Conservation (phyloP, 192 early-diverging fungal genomes). For the Backusella tuberculispora region DNA sequence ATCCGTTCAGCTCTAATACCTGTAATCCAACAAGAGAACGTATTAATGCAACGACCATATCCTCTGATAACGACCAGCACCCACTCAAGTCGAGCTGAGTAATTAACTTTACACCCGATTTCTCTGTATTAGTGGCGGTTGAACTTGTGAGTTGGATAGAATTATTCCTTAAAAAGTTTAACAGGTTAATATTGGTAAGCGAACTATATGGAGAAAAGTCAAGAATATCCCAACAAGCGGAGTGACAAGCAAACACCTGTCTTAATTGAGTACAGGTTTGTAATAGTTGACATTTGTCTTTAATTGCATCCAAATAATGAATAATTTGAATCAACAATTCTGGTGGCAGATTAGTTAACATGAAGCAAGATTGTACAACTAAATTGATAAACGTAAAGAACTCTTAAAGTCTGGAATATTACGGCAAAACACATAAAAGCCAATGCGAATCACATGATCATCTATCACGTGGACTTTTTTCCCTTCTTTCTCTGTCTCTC, state of each 20-base stretch:
- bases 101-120: not conserved
- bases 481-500: not conserved
- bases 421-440: too few relatives aligned
- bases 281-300: slow-evolving; percentile 30
- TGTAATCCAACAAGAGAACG: not conserved
- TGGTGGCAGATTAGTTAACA: slow-evolving; percentile 22
- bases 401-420: too few relatives aligned
- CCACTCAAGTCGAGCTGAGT: slow-evolving; percentile 10
- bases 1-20: slow-evolving; percentile 22
- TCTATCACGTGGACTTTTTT: too few relatives aligned
- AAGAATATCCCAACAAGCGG: slow-evolving; percentile 30
- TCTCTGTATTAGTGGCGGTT: not conserved
- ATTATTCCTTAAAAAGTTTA: slow-evolving; percentile 23
- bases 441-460: too few relatives aligned
- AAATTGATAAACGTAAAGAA: not conserved
- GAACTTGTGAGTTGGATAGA: slow-evolving; percentile 22
- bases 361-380: not conserved
- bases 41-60: slow-evolving; percentile 16
- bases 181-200: slow-evolving; percentile 17
- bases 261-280: slow-evolving; percentile 22
- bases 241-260: slow-evolving; percentile 17
- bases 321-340: slow-evolving; percentile 33
- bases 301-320: slow-evolving; percentile 7
- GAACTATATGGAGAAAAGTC: slow-evolving; percentile 27
- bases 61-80: slow-evolving; percentile 19